phyloP scores from a whole-genome alignment of 306 rosid genomes.

The Vigna radiata region DNA sequence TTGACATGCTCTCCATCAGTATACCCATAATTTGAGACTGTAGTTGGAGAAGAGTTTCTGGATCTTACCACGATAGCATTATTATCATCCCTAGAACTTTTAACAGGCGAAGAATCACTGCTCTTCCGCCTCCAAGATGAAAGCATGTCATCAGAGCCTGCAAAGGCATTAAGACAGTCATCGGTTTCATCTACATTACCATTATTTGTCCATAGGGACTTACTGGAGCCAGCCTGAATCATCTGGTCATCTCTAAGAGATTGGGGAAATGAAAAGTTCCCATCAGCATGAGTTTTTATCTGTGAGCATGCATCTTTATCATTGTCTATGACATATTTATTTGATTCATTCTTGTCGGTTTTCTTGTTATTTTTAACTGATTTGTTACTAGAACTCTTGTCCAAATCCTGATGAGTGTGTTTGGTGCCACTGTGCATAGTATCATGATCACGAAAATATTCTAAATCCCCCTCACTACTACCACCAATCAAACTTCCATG shows the following conservation, averaged over 20 bases:
- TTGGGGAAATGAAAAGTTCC: slow-evolving; percentile 84
- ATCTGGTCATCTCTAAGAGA: slow-evolving; percentile 70
- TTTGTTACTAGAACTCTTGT: slow-evolving; percentile 58
- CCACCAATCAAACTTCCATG: slow-evolving; percentile 90
- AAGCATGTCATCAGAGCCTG: slow-evolving; percentile 67
- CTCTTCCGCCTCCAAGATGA: slow-evolving; percentile 77
- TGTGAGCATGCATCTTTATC: slow-evolving; percentile 52
- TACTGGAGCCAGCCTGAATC: slow-evolving; percentile 67
- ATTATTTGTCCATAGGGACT: slow-evolving; percentile 67
- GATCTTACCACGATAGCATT: slow-evolving; percentile 67
- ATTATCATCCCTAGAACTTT: slow-evolving; percentile 75
- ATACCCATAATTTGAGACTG: slow-evolving; percentile 81
- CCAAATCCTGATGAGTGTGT: slow-evolving; percentile 59
- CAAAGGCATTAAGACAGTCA: slow-evolving; percentile 61
- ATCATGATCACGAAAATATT: slow-evolving; percentile 72
- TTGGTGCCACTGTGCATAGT: slow-evolving; percentile 60
- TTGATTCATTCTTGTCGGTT: slow-evolving; percentile 62
- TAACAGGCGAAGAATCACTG: slow-evolving; percentile 79
- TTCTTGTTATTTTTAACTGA: slow-evolving; percentile 60
- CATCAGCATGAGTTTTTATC: slow-evolving; percentile 61
- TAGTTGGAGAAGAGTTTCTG: slow-evolving; percentile 73
- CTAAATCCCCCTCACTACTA: slow-evolving; percentile 86
- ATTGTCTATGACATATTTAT: slow-evolving; percentile 68
- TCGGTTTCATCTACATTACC: slow-evolving; percentile 65
- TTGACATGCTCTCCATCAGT: slow-evolving; percentile 72